These are phyloP conservation scores for Cicer yamashitae DNA, from an alignment of 306 rosid species.

Conservation along the genomic window DNA sequence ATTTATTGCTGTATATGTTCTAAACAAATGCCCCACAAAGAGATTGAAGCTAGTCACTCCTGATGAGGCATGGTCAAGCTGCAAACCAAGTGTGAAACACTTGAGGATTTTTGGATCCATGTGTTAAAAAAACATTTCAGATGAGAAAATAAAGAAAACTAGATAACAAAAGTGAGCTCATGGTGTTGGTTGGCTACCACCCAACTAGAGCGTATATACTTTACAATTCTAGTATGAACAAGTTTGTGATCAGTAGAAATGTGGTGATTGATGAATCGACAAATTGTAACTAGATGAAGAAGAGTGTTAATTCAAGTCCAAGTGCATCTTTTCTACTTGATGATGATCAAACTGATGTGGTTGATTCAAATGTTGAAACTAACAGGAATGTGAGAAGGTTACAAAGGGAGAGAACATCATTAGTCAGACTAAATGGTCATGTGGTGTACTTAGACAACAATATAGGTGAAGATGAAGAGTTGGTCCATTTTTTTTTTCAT, in stretches of 20 bases:
- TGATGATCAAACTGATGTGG: too few species aligned
- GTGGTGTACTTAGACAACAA: too few species aligned
- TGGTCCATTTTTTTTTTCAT: too few species aligned
- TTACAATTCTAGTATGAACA: background rate
- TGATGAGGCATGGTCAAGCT: background rate
- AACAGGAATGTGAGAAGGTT: too few species aligned
- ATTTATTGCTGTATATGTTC: background rate
- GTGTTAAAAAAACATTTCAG: background rate
- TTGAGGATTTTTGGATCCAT: background rate
- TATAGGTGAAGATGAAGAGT: too few species aligned
- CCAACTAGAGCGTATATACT: background rate
- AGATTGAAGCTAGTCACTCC: background rate
- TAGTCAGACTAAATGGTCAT: too few species aligned
- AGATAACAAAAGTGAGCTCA: background rate
- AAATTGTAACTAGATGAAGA: too few species aligned
- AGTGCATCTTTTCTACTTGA: too few species aligned
- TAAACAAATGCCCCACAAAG: background rate
- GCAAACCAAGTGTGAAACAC: background rate
- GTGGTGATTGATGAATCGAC: background rate
- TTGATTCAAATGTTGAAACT: too few species aligned
- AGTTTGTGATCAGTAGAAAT: background rate
- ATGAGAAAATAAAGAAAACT: background rate
- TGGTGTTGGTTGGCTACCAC: background rate
- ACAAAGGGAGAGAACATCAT: too few species aligned
- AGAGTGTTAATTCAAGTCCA: too few species aligned